phyloP scores from a whole-genome alignment of 768 basidiomycete species.

The Amanita pseudoporphyria region DNA sequence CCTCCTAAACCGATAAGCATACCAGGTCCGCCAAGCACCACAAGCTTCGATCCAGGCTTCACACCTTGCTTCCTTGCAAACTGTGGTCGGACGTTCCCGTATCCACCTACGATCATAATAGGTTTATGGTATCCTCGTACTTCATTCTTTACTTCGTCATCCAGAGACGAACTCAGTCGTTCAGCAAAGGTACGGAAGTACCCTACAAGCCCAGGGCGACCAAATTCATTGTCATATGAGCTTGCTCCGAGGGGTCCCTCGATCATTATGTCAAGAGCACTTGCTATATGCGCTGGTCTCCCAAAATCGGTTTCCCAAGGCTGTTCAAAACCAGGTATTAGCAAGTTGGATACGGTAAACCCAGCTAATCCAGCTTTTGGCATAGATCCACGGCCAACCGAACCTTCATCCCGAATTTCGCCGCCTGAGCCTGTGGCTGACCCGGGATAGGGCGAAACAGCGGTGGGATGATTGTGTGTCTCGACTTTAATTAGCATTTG shows the following conservation, averaged over 20 bases:
- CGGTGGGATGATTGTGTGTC: conserved; percentile 98
- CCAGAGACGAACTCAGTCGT: conserved; percentile 45
- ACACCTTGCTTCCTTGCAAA: conserved; percentile 78
- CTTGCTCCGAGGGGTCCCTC: conserved; percentile 92
- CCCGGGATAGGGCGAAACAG: conserved; percentile 97
- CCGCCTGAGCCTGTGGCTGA: conserved; percentile 98
- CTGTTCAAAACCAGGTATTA: conserved; percentile 84
- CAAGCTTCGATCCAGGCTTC: conserved; percentile 71
- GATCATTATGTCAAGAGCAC: conserved; percentile 93
- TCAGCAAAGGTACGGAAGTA: conserved; percentile 96
- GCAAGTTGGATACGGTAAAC: conserved; percentile 89
- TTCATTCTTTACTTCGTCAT: conserved; percentile 38
- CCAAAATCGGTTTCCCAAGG: conserved; percentile 98
- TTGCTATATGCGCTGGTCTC: conserved; percentile 83
- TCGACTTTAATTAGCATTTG: conserved; percentile 96
- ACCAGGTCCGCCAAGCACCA: conserved; percentile 93
- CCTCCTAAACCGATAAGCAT: conserved; percentile 96
- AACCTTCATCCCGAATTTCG: conserved; percentile 96
- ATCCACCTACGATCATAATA: conserved; percentile 98
- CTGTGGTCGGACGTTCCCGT: conserved; percentile 82
- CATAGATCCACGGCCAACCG: conserved; percentile 89
- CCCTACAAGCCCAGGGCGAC: conserved; percentile 83
- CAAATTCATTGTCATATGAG: conserved; percentile 98
- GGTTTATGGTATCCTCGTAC: conserved; percentile 98
- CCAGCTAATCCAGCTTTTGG: conserved; percentile 94